phyloP scores from a whole-genome alignment of 345 rosid species.

The Xanthoceras sorbifolium region DNA sequence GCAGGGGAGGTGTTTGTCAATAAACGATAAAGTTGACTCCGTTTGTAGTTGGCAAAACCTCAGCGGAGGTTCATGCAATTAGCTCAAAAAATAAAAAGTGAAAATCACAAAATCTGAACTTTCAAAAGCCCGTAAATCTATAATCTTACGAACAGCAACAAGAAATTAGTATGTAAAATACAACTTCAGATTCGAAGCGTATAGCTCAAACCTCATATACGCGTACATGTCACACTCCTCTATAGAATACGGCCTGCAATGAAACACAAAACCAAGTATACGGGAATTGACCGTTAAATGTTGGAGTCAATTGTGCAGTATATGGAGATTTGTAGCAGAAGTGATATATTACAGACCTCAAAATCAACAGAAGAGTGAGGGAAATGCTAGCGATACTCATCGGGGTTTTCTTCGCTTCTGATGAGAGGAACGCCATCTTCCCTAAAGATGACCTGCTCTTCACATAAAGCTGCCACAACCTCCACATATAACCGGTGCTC shows the following conservation, averaged over 20 bases:
- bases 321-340: background rate
- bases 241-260: background rate
- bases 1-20: too few species aligned
- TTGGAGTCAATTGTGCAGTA: background rate
- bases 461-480: slow-evolving; percentile 62
- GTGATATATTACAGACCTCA: background rate
- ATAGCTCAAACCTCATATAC: background rate
- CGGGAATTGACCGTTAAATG: background rate
- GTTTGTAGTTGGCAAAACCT: too few species aligned
- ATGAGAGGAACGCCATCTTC: slow-evolving; percentile 86
- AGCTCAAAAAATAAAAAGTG: too few species aligned
- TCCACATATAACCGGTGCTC: slow-evolving; percentile 82
- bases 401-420: slow-evolving; percentile 53
- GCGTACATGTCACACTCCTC: background rate
- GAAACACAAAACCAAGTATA: slow-evolving; percentile 3
- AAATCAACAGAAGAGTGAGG: background rate
- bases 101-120: background rate
- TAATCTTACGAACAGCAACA: background rate
- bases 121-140: background rate
- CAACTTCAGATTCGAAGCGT: background rate
- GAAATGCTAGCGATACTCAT: slow-evolving; percentile 38
- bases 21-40: too few species aligned
- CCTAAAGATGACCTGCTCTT: slow-evolving; percentile 77
- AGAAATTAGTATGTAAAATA: background rate
- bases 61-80: too few species aligned